Base-by-base conservation (phyloP, 2,329 filamentous ascomycete species). In the Pseudofabraea citricarpa region DNA sequence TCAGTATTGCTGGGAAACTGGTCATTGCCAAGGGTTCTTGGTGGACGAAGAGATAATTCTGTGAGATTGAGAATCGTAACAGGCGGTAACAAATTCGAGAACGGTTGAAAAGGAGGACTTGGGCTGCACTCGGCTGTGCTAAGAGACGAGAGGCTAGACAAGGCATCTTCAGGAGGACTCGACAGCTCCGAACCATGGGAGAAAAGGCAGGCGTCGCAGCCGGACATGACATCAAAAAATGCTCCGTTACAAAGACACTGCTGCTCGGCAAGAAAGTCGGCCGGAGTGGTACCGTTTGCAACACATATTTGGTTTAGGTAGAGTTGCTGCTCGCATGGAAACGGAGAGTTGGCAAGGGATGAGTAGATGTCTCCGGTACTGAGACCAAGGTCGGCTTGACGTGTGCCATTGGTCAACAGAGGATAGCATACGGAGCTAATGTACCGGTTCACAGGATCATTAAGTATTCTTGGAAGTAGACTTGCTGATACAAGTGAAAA, bases 181-280 rank as follows among this genome's bases (percentile, higher is more conserved):
- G 21, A 61, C 59, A 13, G 60, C n/a, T n/a, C n/a, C n/a, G n/a
- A 57, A 38, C 67, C 69, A 53, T 71, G 66, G n/a, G 60, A 51
- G 23, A 55, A 49, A 4, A 67, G 60, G 47, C 68, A 73, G 19
- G 56, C 45, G 24, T 64, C 59, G 53, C 69, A 72, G 33, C 56
- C 64, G 4, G 51, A 40, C 60, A 63, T 64, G 43, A 66, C 63
- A 15, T 51, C 38, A 52, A 71, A 71, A 60, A 61, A 70, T 42
- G 58, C 61, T 29, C 68, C 64, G 9, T 52, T 55, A 57, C 70
- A 73, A 55, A 70, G 64, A 57, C 69, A 68, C 51, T 62, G 49
- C 22, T 60, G 56, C 43, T 61, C 56, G 2, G 60, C 58, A 13
- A 53, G 43, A 39, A 57, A 60, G 9, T 52, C 56, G 8, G 56